A percentile compares a stretch with the other conserved stretches of the same genome.
Evolutionary conservation across 257 asterid species (phyloP).

Genomic region (Avicennia marina): DNA sequence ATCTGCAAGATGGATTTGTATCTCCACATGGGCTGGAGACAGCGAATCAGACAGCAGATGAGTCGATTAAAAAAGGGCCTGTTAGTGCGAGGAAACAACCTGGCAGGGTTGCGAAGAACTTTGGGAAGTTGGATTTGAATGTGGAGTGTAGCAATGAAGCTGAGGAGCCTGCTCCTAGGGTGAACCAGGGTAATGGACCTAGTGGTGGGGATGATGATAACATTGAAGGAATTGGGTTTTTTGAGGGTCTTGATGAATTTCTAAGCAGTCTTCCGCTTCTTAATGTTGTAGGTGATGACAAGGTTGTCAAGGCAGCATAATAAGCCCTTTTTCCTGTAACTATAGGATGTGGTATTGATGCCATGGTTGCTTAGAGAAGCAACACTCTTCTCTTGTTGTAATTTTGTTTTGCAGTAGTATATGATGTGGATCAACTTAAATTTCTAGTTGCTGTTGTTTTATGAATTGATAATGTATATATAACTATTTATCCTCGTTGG

Average conservation of each 20-base stretch:
- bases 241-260: conserved; percentile 95
- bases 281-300: conserved; percentile 71
- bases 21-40: background rate
- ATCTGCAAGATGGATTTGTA: conserved; percentile 5
- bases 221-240: conserved; percentile 80
- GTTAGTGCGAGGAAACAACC: conserved; percentile 44
- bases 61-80: conserved; percentile 32
- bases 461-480: conserved; percentile 21
- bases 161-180: conserved; percentile 70
- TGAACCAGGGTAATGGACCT: conserved; percentile 47
- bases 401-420: conserved; percentile 18
- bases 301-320: conserved; percentile 72
- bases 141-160: conserved; percentile 83
- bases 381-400: conserved; percentile 29
- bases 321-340: conserved; percentile 33
- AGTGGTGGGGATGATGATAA: conserved; percentile 71
- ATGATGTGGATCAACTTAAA: conserved; percentile 35
- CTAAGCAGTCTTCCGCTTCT: conserved; percentile 86
- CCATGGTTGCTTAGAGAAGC: conserved; percentile 23
- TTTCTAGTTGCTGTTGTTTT: conserved; percentile 20
- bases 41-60: conserved; percentile 14
- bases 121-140: conserved; percentile 78
- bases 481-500: conserved; percentile 12
- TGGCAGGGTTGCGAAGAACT: conserved; percentile 59
- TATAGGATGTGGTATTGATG: conserved; percentile 24